phyloP scores from a whole-genome alignment of 768 basidiomycete genomes.

The Mrakia blollopis region DNA sequence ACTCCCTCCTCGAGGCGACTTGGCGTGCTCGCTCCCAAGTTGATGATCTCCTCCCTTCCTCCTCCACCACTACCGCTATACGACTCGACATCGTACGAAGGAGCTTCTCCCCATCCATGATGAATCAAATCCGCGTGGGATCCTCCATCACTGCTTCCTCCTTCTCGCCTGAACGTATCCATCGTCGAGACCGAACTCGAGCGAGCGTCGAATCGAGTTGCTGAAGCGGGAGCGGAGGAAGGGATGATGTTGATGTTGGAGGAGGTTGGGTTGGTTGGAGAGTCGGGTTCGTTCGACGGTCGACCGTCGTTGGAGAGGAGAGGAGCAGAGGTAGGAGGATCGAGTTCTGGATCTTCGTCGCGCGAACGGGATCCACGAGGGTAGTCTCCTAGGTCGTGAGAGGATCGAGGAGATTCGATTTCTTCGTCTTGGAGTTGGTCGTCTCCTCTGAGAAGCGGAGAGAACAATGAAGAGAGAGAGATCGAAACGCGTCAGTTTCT shows the following conservation, averaged over 20 bases:
- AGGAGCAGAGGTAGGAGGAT: not conserved
- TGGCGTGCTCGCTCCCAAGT: not conserved
- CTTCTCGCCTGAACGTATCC: not conserved
- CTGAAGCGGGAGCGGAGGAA: not conserved
- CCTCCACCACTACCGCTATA: not conserved
- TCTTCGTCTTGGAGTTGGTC: conserved; percentile 7
- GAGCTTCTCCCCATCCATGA: conserved; percentile 13
- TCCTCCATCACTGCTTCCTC: conserved; percentile 1
- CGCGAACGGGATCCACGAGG: not conserved
- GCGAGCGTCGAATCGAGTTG: not conserved
- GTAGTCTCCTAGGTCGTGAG: not conserved
- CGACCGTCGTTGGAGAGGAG: not conserved
- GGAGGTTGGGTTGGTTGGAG: not conserved
- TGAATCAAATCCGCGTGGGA: conserved; percentile 3
- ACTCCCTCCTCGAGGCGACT: not conserved
- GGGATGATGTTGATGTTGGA: not conserved
- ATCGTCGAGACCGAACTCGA: not conserved
- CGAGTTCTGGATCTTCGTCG: not conserved
- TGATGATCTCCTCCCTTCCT: not conserved
- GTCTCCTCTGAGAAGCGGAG: not conserved
- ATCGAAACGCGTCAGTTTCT: not conserved
- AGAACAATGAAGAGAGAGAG: not conserved
- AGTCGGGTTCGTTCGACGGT: not conserved
- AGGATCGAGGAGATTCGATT: not conserved
- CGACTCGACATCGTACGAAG: not conserved